Evolutionary conservation across 2,329 filamentous ascomycete genomes (phyloP).

Genomic region (Phialemoniopsis sp.): DNA sequence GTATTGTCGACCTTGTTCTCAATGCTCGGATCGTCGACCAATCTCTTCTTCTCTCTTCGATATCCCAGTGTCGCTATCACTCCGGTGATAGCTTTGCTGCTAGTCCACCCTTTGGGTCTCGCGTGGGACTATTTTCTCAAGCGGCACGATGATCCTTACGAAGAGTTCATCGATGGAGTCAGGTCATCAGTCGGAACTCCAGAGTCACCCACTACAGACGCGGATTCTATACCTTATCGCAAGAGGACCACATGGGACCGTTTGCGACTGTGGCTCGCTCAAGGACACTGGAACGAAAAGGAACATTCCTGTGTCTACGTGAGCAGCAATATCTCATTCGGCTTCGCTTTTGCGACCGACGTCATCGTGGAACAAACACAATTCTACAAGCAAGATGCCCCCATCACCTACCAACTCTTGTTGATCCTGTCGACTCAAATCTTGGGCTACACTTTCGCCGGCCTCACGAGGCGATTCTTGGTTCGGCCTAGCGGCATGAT

Average conservation of each 20-base stretch:
- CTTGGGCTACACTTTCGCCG: constrained; percentile 81
- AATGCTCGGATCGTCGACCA: constrained; percentile 76
- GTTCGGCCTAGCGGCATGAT: constrained; percentile 87
- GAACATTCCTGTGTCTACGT: constrained; percentile 88
- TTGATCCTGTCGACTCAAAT: constrained; percentile 85
- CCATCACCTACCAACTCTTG: constrained; percentile 73
- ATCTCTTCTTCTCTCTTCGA: constrained; percentile 84
- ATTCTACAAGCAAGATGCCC: constrained; percentile 80
- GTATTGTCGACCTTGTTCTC: constrained; percentile 74
- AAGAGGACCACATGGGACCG: constrained; percentile 23
- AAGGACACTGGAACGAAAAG: constrained; percentile 83
- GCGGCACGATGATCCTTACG: constrained; percentile 48
- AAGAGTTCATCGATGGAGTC: constrained; percentile 40
- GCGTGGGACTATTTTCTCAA: constrained; percentile 74
- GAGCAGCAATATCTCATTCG: constrained; percentile 85
- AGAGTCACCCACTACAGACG: constrained; percentile 4
- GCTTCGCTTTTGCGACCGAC: constrained; percentile 85
- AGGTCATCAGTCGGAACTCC: constrained; percentile 10
- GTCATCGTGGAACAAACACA: constrained; percentile 87
- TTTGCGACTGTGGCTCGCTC: constrained; percentile 69
- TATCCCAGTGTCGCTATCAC: constrained; percentile 90
- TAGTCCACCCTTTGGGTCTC: constrained; percentile 79
- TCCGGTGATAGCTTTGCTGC: constrained; percentile 79
- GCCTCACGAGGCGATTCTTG: constrained; percentile 74
- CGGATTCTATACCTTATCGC: constrained; percentile 1